Percentiles rank a stretch among this genome's conserved stretches.
phyloP scores from a whole-genome alignment of 2,329 filamentous ascomycete genomes.

The Camillea tinctor region DNA sequence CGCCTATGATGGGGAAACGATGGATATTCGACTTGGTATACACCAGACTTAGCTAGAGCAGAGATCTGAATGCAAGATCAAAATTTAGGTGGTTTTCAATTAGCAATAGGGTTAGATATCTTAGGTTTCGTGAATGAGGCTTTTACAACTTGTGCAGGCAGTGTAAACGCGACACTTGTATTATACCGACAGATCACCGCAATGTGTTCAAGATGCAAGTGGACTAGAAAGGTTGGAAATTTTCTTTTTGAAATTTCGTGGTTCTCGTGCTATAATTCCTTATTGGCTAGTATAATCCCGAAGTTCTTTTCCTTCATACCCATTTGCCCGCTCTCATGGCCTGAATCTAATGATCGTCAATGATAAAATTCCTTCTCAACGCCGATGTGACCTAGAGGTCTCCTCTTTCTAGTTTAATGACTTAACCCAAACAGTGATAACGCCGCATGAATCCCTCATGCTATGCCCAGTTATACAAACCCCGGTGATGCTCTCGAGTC shows the following conservation, averaged over 20 bases:
- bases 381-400: neutral
- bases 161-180: neutral
- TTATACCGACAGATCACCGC: neutral
- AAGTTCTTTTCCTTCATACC: neutral
- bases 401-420: conserved; percentile 18
- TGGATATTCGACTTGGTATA: neutral
- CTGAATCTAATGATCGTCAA: neutral
- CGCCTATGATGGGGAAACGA: neutral
- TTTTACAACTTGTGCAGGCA: neutral
- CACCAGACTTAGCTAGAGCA: neutral
- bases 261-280: neutral
- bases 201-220: neutral
- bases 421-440: conserved; percentile 27
- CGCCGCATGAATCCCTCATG: conserved; percentile 26
- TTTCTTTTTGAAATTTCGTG: neutral
- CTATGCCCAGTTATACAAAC: conserved; percentile 28
- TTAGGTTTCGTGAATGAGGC: neutral
- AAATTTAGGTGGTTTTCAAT: neutral
- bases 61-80: neutral
- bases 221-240: neutral
- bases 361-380: neutral
- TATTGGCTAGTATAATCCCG: neutral
- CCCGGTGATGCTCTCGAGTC: conserved; percentile 25
- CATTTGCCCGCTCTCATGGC: neutral
- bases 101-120: too few relatives aligned